Base-by-base conservation (phyloP, 306 rosid species). In the Acmispon strigosus region DNA sequence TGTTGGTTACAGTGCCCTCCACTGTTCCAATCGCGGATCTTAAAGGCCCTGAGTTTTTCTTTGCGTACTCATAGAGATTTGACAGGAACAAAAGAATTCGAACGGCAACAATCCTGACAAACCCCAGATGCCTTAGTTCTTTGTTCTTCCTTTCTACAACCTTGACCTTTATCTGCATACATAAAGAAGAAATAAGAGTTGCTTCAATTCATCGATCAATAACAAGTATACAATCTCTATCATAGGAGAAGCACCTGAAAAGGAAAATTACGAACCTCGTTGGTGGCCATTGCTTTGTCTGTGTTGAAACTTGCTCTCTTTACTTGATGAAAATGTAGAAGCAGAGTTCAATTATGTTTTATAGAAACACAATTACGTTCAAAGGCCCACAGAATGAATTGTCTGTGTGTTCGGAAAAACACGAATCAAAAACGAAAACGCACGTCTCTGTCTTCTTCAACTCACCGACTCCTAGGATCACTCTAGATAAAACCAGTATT, bases 31-130 rank as follows among this genome's bases (percentile, higher is more conserved):
- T 90, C 1, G 88, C 36, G 24, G 94, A 82, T 85, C 92, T 78
- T 76, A 90, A 47, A 75, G 94, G 81, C 12, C 96, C 95, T 0
- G 90, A 87, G 55, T 89, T 90, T 53, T 73, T 81, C 80, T 90
- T 94, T 10, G 92, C 89, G 54, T 81, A 94, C 17, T 75, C 88
- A 67, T 87, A 90, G 37, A 94, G 81, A 80, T 70, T 78, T 57
- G 85, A 83, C 13, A 78, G 76, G 53, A 83, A 73, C 14, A 69
- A 73, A 53, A 75, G 75, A 22, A 87, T 62, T 29, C 76, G 88
- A 73, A 91, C 75, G 37, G 88, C 84, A 45, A 79, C 88, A 12
- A 78, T 43, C 79, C 87, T 88, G 63, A 84, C 85, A 82, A 85
- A 78, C 10, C 88, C 86, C 16, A 92, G 75, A 16, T 82, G 90